Conservation (phyloP, 1,284 basidiomycete genomes). For the Puccinia coronata region DNA sequence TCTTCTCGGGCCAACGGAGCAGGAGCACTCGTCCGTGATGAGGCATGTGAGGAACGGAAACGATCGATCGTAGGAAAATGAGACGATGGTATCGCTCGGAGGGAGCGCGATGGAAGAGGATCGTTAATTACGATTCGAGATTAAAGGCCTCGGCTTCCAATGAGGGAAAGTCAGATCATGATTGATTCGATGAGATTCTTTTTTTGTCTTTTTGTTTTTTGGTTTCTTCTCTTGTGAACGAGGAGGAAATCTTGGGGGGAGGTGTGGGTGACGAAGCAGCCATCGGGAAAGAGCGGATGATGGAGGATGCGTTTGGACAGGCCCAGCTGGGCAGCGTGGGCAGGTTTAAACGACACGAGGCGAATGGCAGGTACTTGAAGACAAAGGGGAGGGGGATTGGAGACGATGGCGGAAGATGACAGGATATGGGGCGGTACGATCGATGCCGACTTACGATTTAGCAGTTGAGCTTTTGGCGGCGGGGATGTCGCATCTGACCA, state of each 20-base stretch:
- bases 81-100: constrained; percentile 13
- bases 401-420: constrained; percentile 8
- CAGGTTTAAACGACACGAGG: background rate
- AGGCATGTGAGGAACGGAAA: constrained; percentile 9
- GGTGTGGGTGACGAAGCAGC: background rate
- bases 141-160: constrained; percentile 16
- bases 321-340: background rate
- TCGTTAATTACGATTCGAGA: constrained; percentile 25
- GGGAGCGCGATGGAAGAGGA: background rate
- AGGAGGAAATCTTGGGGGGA: background rate
- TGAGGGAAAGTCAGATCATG: background rate
- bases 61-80: constrained; percentile 16
- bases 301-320: background rate
- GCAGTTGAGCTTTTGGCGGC: constrained; percentile 48
- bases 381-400: constrained; percentile 5
- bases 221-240: background rate
- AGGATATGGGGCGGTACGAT: constrained; percentile 30
- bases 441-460: constrained; percentile 47
- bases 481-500: constrained; percentile 47
- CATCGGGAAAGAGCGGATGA: background rate
- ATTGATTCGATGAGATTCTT: background rate
- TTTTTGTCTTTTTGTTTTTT: background rate
- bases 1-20: constrained; percentile 36
- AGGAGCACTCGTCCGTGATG: constrained; percentile 28
- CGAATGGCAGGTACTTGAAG: background rate